These are phyloP conservation scores for Artemisia argyi DNA, from an alignment of 129 eudicot genomes.

Conservation along the genomic window DNA sequence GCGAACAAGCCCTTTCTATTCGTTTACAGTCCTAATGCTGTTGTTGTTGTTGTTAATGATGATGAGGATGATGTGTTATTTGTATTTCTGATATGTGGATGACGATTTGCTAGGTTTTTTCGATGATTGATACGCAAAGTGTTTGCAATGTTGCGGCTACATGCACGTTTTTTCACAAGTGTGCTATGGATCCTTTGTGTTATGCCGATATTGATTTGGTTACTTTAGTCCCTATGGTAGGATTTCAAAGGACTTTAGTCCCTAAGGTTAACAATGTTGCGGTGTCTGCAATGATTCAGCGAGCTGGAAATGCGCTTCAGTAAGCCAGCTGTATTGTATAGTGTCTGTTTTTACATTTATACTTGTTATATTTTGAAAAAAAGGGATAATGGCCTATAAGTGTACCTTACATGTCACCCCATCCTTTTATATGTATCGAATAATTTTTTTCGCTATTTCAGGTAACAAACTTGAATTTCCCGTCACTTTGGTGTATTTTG, in stretches of 20 bases:
- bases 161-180: constrained; percentile 66
- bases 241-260: constrained; percentile 9
- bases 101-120: constrained; percentile 47
- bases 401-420: no score
- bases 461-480: no score
- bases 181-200: constrained; percentile 68
- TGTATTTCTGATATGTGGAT: no score
- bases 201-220: constrained; percentile 61
- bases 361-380: not conserved
- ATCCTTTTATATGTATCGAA: no score
- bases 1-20: no score
- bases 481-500: no score
- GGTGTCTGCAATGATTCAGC: constrained; percentile 64
- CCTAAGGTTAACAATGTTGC: constrained; percentile 70
- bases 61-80: no score
- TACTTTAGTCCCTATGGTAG: constrained; percentile 9
- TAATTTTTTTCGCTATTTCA: no score
- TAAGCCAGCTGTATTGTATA: constrained; percentile 20
- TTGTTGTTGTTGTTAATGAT: no score
- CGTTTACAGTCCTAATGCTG: no score
- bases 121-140: constrained; percentile 71
- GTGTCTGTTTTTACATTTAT: not conserved
- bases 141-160: constrained; percentile 67
- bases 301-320: constrained; percentile 75
- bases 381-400: not conserved